Evolutionary conservation across 1,284 basidiomycete species (phyloP).

Genomic region (Ganoderma meredithae): DNA sequence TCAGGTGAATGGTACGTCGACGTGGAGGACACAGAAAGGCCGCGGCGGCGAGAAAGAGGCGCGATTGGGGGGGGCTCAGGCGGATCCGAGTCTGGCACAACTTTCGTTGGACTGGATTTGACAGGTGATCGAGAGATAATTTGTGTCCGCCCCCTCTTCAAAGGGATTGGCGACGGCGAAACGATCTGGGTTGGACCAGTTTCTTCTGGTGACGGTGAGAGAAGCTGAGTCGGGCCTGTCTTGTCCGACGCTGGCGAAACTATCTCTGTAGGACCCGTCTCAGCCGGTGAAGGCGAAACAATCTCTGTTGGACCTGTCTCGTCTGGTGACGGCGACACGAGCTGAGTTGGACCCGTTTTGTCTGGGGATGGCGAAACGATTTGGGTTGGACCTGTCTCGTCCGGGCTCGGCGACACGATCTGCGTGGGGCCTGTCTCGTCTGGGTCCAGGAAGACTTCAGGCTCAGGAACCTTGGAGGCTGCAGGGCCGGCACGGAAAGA

Average conservation of each 20-base stretch:
- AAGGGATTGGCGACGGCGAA: neutral
- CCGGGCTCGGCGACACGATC: neutral
- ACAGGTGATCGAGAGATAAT: neutral
- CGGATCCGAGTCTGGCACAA: slow-evolving; percentile 27
- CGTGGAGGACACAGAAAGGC: slow-evolving; percentile 2
- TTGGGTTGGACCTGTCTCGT: slow-evolving; percentile 7
- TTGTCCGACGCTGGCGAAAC: neutral
- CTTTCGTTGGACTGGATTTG: slow-evolving; percentile 9
- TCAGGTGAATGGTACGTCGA: slow-evolving; percentile 5
- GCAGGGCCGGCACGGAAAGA: neutral
- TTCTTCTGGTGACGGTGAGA: neutral
- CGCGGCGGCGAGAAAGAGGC: slow-evolving; percentile 8
- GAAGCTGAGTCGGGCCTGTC: slow-evolving; percentile 1
- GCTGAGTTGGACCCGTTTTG: neutral
- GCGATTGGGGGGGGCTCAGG: slow-evolving; percentile 8
- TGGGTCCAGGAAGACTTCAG: slow-evolving; percentile 31
- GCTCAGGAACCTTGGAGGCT: neutral
- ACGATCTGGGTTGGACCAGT: neutral
- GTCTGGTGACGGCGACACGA: neutral
- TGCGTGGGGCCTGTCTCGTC: slow-evolving; percentile 32
- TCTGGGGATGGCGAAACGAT: slow-evolving; percentile 4
- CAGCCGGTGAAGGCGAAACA: neutral
- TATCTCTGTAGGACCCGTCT: slow-evolving; percentile 5
- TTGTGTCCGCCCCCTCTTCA: neutral
- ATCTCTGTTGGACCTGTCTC: slow-evolving; percentile 6